Conservation (phyloP, 1,284 basidiomycete genomes). For the Anthracocystis setariae region DNA sequence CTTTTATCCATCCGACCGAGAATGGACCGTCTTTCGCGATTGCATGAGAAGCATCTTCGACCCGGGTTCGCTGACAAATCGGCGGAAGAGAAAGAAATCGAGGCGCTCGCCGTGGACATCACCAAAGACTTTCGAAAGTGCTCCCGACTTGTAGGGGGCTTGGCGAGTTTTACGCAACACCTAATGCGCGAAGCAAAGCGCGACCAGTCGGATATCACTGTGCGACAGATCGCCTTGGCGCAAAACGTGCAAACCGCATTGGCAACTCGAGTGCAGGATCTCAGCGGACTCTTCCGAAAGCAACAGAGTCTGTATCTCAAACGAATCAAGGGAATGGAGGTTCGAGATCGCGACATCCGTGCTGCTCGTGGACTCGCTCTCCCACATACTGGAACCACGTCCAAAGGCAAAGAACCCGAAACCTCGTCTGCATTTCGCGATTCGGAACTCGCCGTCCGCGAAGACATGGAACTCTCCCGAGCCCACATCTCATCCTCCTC, state of each 20-base stretch:
- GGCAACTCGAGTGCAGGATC: slow-evolving; percentile 91
- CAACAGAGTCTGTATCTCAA: slow-evolving; percentile 98
- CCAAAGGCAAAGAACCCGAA: slow-evolving; percentile 13
- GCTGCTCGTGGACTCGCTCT: slow-evolving; percentile 30
- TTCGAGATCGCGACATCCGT: slow-evolving; percentile 53
- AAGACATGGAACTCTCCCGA: slow-evolving; percentile 60
- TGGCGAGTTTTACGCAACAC: slow-evolving; percentile 68
- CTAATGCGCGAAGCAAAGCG: slow-evolving; percentile 71
- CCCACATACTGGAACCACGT: not conserved
- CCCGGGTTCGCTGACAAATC: slow-evolving; percentile 95
- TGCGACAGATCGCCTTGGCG: slow-evolving; percentile 71
- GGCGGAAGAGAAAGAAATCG: slow-evolving; percentile 92
- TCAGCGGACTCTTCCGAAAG: slow-evolving; percentile 92
- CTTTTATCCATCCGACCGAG: slow-evolving; percentile 49
- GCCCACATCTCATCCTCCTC: slow-evolving; percentile 6
- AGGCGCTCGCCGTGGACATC: slow-evolving; percentile 84
- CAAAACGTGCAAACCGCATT: slow-evolving; percentile 97
- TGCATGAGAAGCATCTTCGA: slow-evolving; percentile 93
- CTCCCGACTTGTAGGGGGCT: slow-evolving; percentile 48
- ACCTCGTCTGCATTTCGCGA: slow-evolving; percentile 27
- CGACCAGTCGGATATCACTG: slow-evolving; percentile 38
- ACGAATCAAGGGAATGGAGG: slow-evolving; percentile 75
- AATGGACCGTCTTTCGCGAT: slow-evolving; percentile 80
- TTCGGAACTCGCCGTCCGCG: slow-evolving; percentile 53
- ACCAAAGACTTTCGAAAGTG: slow-evolving; percentile 71